These are phyloP conservation scores for Histomonas meleagridis DNA, from an alignment of 208 protist species.

Conservation along the genomic window DNA sequence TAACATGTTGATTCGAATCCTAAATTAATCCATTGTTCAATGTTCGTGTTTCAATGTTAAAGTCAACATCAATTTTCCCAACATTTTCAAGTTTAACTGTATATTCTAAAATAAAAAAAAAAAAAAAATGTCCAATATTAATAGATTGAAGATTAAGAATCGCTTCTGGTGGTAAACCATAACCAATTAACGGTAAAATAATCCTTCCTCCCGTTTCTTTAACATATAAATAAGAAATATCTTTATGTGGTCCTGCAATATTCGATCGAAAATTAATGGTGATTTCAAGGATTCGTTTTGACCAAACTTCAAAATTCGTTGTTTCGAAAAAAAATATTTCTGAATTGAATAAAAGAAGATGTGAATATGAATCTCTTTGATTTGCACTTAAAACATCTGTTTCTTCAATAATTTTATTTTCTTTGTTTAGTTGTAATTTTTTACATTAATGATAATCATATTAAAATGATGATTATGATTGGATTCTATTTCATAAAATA, in stretches of 20 bases:
- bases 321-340: neutral
- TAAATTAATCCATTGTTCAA: too few species aligned
- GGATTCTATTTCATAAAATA: too few species aligned
- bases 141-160: neutral
- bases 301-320: neutral
- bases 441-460: too few species aligned
- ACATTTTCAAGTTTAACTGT: neutral
- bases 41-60: neutral
- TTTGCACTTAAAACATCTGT: too few species aligned
- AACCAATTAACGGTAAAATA: neutral
- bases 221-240: neutral
- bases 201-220: neutral
- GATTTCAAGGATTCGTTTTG: neutral
- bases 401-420: too few species aligned
- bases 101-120: slow-evolving; percentile 13
- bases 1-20: too few species aligned
- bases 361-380: too few species aligned
- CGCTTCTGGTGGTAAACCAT: neutral
- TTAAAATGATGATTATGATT: too few species aligned
- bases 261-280: neutral
- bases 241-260: too few species aligned
- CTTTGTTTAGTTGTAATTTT: too few species aligned
- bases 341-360: neutral
- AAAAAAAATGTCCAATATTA: neutral
- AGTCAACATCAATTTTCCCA: neutral